Base-by-base conservation (phyloP, 352 stramenopile genomes). In the Thraustochytrium sp. region DNA sequence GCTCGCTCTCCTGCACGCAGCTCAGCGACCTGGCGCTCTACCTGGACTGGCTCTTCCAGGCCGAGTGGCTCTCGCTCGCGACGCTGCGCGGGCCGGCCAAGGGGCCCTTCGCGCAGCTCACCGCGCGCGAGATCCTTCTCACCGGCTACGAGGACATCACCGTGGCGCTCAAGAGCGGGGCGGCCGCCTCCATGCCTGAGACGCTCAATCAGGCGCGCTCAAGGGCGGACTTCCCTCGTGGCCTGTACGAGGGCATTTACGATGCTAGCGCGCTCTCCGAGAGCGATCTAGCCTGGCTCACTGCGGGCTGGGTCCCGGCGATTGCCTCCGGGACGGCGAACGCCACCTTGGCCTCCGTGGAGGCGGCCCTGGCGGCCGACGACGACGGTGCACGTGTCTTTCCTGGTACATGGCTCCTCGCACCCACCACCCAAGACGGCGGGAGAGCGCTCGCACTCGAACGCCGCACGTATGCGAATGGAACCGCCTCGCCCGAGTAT, bases 21-120 rank as follows among this genome's bases (percentile, higher is more conserved):
- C 74, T 82, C 23, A 76, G 78, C 42, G 74, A 82, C 54, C 11
- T 82, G 5, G 51, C 29, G 2, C 74, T 77, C 13, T 82, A 82
- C 42, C n/a, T 82, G 1, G 54, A 48, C 38, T 82, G 74, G 74
- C 48, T 82, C 3, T 82, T 59, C 26, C 54, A 53, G 31, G 29
- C 37, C n/a, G 74, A 65, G 42, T 82, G 74, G 74, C 29, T n/a
- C 5, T 23, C 37, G 3, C 49, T 55, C 4, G 65, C 4, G n/a
- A 26, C 56, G 40, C 29, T 11, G 34, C 37, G 51, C 11, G 36
- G 13, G n/a, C 16, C 56, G 3, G 38, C 26, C 23, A 82, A 73
- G 46, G 56, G 53, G 13, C 29, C 38, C 26, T 82, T 73, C 23
- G 40, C 42, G 26, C 63, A 13, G 2, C 51, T 23, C 21, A 77